Evolutionary conservation across 169 alveolate species (phyloP).

Genomic region (Plasmodium berghei): DNA sequence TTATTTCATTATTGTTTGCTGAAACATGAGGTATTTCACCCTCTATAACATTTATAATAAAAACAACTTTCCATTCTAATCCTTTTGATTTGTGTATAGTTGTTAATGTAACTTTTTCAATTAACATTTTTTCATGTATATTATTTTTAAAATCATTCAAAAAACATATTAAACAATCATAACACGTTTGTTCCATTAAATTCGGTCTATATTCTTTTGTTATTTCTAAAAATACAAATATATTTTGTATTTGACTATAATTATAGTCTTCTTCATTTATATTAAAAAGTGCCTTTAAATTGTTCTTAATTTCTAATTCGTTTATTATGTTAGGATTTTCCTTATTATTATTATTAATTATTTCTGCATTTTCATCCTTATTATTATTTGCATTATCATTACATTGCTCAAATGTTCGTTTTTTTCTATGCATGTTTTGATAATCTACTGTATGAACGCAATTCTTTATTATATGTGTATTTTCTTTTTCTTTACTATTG

Average conservation of each 20-base stretch:
- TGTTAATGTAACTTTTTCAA: conserved; percentile 82
- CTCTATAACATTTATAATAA: conserved; percentile 83
- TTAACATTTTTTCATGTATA: conserved; percentile 71
- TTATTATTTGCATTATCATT: neutral
- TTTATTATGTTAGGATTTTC: neutral
- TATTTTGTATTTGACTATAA: conserved; percentile 40
- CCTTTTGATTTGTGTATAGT: conserved; percentile 90
- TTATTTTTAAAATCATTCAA: conserved; percentile 58
- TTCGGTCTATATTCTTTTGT: conserved; percentile 22
- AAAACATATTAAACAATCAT: conserved; percentile 39
- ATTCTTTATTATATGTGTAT: too few species aligned
- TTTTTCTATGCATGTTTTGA: too few species aligned
- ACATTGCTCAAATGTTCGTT: neutral
- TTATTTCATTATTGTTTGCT: conserved; percentile 54
- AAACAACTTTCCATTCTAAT: conserved; percentile 88
- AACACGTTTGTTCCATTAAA: conserved; percentile 22
- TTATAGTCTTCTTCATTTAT: conserved; percentile 30
- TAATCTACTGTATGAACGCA: too few species aligned
- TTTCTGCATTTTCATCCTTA: neutral
- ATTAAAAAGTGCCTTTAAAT: conserved; percentile 31
- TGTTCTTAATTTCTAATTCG: conserved; percentile 21
- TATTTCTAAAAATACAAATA: conserved; percentile 46
- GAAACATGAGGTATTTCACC: conserved; percentile 78
- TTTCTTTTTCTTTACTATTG: too few species aligned
- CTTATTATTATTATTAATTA: neutral